These are phyloP conservation scores for Colletotrichum cereale DNA, from an alignment of 2,329 filamentous ascomycete species.

Conservation along the genomic window DNA sequence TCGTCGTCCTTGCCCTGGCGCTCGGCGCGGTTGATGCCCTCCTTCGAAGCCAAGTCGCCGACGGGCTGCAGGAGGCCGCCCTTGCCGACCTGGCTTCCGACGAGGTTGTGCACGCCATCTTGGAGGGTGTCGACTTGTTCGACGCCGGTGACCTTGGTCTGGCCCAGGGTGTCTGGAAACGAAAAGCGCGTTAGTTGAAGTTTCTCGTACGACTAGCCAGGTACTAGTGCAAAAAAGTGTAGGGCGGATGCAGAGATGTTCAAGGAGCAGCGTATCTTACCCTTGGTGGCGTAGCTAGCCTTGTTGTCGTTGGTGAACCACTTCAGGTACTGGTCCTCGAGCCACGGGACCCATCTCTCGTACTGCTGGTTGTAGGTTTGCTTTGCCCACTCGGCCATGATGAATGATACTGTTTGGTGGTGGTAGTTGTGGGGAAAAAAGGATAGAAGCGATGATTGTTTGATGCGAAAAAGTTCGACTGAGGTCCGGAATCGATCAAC, in stretches of 20 bases:
- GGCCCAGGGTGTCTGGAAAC: slow-evolving; percentile 71
- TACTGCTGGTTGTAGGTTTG: slow-evolving; percentile 79
- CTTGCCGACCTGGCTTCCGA: slow-evolving; percentile 73
- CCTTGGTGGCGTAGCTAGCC: slow-evolving; percentile 76
- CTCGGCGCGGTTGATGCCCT: slow-evolving; percentile 75
- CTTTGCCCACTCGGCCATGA: slow-evolving; percentile 66
- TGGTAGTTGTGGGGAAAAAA: neutral
- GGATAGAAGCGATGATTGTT: neutral
- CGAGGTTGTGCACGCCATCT: slow-evolving; percentile 74
- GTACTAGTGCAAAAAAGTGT: neutral
- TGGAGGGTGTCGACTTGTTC: slow-evolving; percentile 76
- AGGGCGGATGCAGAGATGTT: neutral
- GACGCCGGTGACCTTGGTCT: slow-evolving; percentile 77
- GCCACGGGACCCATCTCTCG: slow-evolving; percentile 81
- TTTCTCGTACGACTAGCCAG: neutral
- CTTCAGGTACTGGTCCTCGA: slow-evolving; percentile 78
- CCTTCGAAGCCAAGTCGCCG: slow-evolving; percentile 72
- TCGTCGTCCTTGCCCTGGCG: slow-evolving; percentile 72
- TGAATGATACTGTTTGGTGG: neutral
- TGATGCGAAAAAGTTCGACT: neutral
- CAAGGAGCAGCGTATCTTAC: slow-evolving; percentile 55
- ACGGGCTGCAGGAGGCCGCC: slow-evolving; percentile 75
- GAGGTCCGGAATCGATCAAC: slow-evolving; percentile 26
- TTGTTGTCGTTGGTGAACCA: slow-evolving; percentile 86
- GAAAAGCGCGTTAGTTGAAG: neutral